Evolutionary conservation across 1,284 basidiomycete species (phyloP), one percentile per base, ranked within the genome.

Genomic region (Fistulinella cinereoalba): DNA sequence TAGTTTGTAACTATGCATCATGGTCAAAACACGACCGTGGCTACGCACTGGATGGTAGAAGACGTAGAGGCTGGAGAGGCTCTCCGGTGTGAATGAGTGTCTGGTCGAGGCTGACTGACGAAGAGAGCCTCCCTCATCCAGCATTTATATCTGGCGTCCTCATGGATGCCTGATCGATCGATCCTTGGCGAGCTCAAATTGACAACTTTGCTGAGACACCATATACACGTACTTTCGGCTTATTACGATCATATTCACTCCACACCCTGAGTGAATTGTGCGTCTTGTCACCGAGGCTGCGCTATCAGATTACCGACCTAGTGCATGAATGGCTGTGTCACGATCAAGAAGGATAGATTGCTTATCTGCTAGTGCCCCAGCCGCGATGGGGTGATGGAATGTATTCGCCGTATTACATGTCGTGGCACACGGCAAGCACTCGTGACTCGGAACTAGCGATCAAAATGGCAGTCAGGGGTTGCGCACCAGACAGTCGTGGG

Each of bases 81-180:
- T 2, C 15, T 31, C 36, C 37, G 19, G 37, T 15, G 19, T 33
- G 37, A 21, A n/a, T 13, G 15, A n/a, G 40, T 16, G 37, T 42
- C 28, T 22, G 31, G 32, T 38, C 28, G 18, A 32, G 29, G 32
- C 21, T 51, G 25, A 19, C 13, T 37, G 34, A n/a, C 18, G 24
- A 18, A 31, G 18, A 21, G 27, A 19, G 9, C 13, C 25, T 2
- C 36, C 31, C 13, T 12, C 21, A n/a, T 32, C 42, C 16, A 32
- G 27, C 16, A 31, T 59, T 59, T 56, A 59, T 59, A 59, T 37
- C 25, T 22, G 16, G 15, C 27, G 13, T 38, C 41, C 44, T 42
- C 54, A 32, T 37, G 42, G 8, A 32, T 28, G 6, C n/a, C n/a
- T 28, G 23, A 38, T 39, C 28, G n/a, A n/a, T n/a, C n/a, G n/a